These are phyloP conservation scores for Claviceps spartinae DNA, from an alignment of 2,329 filamentous ascomycete species.

Conservation along the genomic window DNA sequence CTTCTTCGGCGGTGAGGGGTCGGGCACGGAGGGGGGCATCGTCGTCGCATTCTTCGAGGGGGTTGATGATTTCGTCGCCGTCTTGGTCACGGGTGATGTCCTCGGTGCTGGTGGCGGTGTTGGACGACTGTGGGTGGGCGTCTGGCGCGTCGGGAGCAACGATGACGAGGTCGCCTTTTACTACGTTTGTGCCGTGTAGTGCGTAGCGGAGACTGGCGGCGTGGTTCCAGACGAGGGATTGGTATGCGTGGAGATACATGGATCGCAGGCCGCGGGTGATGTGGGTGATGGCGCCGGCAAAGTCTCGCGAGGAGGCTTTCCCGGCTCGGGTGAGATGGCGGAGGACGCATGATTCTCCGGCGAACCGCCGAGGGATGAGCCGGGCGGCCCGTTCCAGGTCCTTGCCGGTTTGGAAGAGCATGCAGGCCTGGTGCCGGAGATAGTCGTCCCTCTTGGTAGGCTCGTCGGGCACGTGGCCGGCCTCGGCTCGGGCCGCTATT, in stretches of 20 bases:
- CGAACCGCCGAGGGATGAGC: slow-evolving; percentile 65
- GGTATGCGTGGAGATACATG: slow-evolving; percentile 97
- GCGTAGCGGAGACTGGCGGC: slow-evolving; percentile 71
- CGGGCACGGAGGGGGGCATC: slow-evolving; percentile 45
- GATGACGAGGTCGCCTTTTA: slow-evolving; percentile 77
- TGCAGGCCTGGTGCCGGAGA: slow-evolving; percentile 63
- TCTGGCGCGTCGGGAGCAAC: slow-evolving; percentile 28
- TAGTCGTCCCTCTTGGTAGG: slow-evolving; percentile 62
- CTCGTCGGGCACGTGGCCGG: slow-evolving; percentile 23
- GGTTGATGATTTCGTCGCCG: slow-evolving; percentile 28
- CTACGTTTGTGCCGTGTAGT: slow-evolving; percentile 54
- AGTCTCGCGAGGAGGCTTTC: slow-evolving; percentile 46
- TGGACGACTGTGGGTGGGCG: slow-evolving; percentile 12
- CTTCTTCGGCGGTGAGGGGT: slow-evolving; percentile 63
- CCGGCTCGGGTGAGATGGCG: slow-evolving; percentile 51
- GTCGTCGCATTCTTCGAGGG: slow-evolving; percentile 26
- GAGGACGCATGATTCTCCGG: slow-evolving; percentile 67
- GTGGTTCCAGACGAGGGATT: slow-evolving; percentile 88
- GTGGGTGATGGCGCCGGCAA: slow-evolving; percentile 62
- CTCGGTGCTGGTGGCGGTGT: slow-evolving; percentile 6
- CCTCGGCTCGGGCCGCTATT: slow-evolving; percentile 34
- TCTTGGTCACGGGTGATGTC: slow-evolving; percentile 50
- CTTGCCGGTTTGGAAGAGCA: slow-evolving; percentile 53
- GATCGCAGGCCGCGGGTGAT: slow-evolving; percentile 73
- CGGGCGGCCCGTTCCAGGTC: slow-evolving; percentile 47